Evolutionary conservation across 305 asterid genomes (phyloP).

Genomic region (Solanum hybrid): DNA sequence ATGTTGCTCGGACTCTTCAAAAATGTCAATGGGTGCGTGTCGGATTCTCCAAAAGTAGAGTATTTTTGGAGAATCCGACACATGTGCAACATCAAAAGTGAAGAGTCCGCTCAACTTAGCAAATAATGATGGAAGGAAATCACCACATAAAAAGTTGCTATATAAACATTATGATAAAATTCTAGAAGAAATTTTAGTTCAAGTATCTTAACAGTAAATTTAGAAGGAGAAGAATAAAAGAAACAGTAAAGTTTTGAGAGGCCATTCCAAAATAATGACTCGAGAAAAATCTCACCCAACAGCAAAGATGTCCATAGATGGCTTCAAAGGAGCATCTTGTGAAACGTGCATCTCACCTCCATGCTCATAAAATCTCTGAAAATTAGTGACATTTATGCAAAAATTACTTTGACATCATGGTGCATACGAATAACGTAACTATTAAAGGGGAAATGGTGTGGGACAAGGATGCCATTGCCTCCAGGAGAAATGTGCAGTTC

Average conservation of each 20-base stretch:
- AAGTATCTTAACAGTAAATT: neutral
- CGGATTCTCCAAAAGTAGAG: neutral
- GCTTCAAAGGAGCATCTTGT: slow-evolving; percentile 78
- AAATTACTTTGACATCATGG: slow-evolving; percentile 4
- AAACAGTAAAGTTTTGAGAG: neutral
- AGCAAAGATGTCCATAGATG: slow-evolving; percentile 92
- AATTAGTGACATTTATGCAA: neutral
- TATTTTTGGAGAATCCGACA: neutral
- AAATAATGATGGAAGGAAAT: neutral
- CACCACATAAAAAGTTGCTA: neutral
- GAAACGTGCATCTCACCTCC: slow-evolving; percentile 75
- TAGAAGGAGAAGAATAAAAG: neutral
- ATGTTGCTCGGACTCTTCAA: neutral
- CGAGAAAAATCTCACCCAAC: slow-evolving; percentile 68
- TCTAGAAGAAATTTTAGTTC: neutral
- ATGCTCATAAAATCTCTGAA: slow-evolving; percentile 96
- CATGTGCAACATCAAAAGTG: neutral
- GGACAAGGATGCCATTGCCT: neutral
- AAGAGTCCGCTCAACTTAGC: neutral
- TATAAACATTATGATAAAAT: neutral
- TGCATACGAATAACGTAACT: neutral
- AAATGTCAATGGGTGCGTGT: neutral
- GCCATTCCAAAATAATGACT: slow-evolving; percentile 4
- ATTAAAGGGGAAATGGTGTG: neutral
- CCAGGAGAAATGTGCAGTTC: neutral